Evolutionary conservation across 2,329 filamentous ascomycete species (phyloP).

Genomic region (Orbilia javanica): DNA sequence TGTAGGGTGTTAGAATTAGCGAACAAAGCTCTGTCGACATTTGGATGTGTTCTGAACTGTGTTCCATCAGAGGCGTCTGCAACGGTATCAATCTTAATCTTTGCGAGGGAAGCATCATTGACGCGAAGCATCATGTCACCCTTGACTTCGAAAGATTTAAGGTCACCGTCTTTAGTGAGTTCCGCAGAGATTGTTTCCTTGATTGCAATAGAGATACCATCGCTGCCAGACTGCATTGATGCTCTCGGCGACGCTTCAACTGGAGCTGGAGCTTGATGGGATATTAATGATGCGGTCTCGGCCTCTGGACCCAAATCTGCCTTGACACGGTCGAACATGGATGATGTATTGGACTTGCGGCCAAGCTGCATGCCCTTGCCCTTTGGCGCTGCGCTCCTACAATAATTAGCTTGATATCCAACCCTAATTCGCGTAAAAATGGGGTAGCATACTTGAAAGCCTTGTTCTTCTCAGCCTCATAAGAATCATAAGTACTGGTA

Average conservation of each 20-base stretch:
- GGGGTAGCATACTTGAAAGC: conserved; percentile 76
- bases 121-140: conserved; percentile 94
- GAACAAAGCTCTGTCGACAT: conserved; percentile 91
- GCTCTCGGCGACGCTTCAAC: conserved; percentile 69
- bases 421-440: background rate
- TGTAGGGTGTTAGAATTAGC: conserved; percentile 86
- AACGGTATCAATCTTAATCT: conserved; percentile 87
- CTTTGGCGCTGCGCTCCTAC: conserved; percentile 76
- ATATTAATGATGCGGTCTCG: conserved; percentile 72
- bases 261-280: conserved; percentile 72
- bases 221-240: conserved; percentile 79
- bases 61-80: conserved; percentile 70
- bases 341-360: conserved; percentile 97
- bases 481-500: conserved; percentile 88
- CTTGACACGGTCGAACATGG: conserved; percentile 96
- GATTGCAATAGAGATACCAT: conserved; percentile 88
- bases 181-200: conserved; percentile 91
- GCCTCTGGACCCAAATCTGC: conserved; percentile 89
- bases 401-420: conserved; percentile 62
- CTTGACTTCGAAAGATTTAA: conserved; percentile 88
- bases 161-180: conserved; percentile 85
- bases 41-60: conserved; percentile 96
- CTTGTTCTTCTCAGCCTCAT: conserved; percentile 98
- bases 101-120: conserved; percentile 86
- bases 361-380: conserved; percentile 99